Evolutionary conservation across 352 stramenopile species (phyloP).

Genomic region (Globisporangium cederbergense): DNA sequence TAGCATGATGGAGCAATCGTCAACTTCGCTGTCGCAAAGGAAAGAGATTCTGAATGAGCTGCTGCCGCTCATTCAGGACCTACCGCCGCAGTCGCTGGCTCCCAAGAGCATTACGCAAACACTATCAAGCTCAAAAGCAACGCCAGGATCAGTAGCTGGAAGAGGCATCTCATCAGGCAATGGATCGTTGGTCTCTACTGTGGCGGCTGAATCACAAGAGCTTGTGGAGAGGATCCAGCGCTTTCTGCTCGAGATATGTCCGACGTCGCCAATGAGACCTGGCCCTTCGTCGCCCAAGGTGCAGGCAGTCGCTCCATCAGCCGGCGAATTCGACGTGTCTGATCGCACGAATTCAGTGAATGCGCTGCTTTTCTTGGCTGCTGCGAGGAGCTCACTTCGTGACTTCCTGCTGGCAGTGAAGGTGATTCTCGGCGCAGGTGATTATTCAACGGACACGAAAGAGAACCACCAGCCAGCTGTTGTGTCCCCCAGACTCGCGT

Average conservation of each 20-base stretch:
- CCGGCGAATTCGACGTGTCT: conserved; percentile 27
- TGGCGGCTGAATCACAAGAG: conserved; percentile 8
- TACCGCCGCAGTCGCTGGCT: conserved; percentile 39
- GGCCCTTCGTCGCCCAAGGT: conserved; percentile 34
- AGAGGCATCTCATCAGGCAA: not conserved
- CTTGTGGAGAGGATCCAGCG: conserved; percentile 40
- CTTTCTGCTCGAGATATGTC: conserved; percentile 45
- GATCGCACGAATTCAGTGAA: conserved; percentile 53
- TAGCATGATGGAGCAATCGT: conserved; percentile 24
- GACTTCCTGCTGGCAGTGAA: conserved; percentile 56
- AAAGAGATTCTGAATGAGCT: conserved; percentile 49
- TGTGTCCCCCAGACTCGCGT: conserved; percentile 20
- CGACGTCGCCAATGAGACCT: conserved; percentile 7
- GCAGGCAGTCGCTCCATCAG: conserved; percentile 19
- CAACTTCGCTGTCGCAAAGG: conserved; percentile 21
- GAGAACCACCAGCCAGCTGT: conserved; percentile 21
- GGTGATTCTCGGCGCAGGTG: conserved; percentile 44
- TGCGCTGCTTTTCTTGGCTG: conserved; percentile 51
- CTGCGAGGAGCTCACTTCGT: conserved; percentile 39
- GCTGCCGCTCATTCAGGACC: conserved; percentile 31
- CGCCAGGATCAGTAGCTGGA: not conserved
- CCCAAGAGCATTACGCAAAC: not conserved
- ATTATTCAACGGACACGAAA: conserved; percentile 18
- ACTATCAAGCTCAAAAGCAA: not conserved
- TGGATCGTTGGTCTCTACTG: conserved; percentile 7